Evolutionary conservation across 176 grass and related monocot species (phyloP), one percentile per base, ranked within the genome.

Genomic region (Oryza meyeriana): DNA sequence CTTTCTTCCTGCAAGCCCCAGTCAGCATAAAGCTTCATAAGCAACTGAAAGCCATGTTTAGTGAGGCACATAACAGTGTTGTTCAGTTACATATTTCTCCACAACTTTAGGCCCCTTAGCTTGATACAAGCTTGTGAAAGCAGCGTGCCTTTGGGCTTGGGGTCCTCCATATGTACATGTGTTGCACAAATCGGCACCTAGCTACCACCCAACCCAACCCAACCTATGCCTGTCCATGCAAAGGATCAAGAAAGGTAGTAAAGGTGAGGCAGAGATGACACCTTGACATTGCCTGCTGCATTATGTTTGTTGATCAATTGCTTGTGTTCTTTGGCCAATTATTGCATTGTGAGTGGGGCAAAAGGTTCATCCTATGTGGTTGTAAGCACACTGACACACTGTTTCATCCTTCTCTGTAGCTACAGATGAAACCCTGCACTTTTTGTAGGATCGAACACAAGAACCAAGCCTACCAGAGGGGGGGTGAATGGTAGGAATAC

Each of bases 261-360:
- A 84, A 67, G 10, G 72, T n/a, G 11, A 24, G 44, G 33, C 34
- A 77, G 48, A 61, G 61, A 12, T 69, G 61, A 61, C 74, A 61
- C 34, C 27, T 29, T 45, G 78, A 69, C 32, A 87, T 5, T 35
- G 47, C 34, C 47, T 61, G 20, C 63, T 41, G 45, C 64, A 68
- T 58, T 24, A 58, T 58, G 1, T 59, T 68, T 68, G 25, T 69
- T 74, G 22, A 39, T 36, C 59, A 20, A 14, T 61, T 71, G 68
- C n/a, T 44, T 31, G 38, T 20, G 32, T 65, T 73, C 29, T 34
- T 64, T n/a, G 55, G 13, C 31, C 28, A 34, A 81, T 61, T 47
- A 75, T 76, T 69, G 76, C 61, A 42, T 79, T 79, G 31, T 48
- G 30, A 71, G n/a, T 79, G 83, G 66, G 58, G 64, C 57, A 64